Base-by-base conservation (phyloP, 164 flowering plant species). In the Saururus chinensis region DNA sequence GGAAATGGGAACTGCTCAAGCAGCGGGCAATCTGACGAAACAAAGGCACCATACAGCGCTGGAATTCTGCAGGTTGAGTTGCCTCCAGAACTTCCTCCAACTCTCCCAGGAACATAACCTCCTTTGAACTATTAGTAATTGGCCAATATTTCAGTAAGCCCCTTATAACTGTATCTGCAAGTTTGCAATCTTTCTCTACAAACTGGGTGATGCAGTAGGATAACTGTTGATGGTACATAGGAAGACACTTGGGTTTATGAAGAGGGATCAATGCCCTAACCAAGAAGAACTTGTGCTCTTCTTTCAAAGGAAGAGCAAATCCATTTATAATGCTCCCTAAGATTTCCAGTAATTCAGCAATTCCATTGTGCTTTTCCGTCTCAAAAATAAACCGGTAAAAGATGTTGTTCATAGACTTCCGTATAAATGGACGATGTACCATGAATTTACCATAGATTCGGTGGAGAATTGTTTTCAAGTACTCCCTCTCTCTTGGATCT, bases 171-270 rank as follows among this genome's bases (percentile, higher is more conserved):
- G 80, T 75, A 73, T 88, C 92, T 40, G 88, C 83, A 72, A 88
- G 92, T 74, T 86, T 88, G 75, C 81, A 74, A 60, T 88, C 96
- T 77, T 88, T 88, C 71, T 88, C 92, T 57, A 86, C 85, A 77
- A 88, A 88, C 60, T 88, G 96, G 2, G 81, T 74, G 57, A 86
- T 80, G 67, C 88, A 86, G 65, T 83, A 88, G 7, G 92, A 83
- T 57, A 88, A 66, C 70, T 84, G 96, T 64, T 82, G 89, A 68
- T 88, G 90, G 68, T 86, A 88, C 84, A 77, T 75, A 21, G 80
- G 74, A 56, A 88, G 68, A 71, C 84, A 84, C 65, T 77, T 86
- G 19, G 96, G 96, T 67, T 83, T 88, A 70, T 88, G 96, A 57
- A 88, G 74, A 24, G 92, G 96, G 68, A 88, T 83, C 20, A 88